A percentile compares a stretch with the other conserved stretches of the same genome.
Evolutionary conservation across 495 filamentous ascomycete species (phyloP).

Genomic region (Lepidopterella palustris): DNA sequence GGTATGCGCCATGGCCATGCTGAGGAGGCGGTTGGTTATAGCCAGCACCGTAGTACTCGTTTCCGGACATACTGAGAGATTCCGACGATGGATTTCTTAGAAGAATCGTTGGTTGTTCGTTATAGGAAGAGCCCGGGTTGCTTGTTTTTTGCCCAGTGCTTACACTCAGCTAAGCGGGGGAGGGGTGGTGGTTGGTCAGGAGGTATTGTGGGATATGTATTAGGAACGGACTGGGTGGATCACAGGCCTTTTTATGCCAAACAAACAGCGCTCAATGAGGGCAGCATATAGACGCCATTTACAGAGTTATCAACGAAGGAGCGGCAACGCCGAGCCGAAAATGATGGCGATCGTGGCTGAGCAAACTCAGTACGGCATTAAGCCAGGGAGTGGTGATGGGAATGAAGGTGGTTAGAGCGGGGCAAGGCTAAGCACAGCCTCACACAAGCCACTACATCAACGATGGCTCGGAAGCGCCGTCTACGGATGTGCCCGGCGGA

Average conservation of each 20-base stretch:
- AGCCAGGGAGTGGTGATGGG: neutral
- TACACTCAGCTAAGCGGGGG: constrained; percentile 1
- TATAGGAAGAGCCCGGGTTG: neutral
- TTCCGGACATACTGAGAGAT: neutral
- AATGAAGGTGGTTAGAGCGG: neutral
- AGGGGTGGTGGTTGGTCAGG: neutral
- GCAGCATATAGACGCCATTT: neutral
- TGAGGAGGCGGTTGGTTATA: constrained; percentile 14
- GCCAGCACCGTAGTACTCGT: constrained; percentile 4
- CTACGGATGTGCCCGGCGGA: neutral
- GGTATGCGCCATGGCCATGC: constrained; percentile 10
- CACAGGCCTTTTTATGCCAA: constrained; percentile 4
- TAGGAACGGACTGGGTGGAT: neutral
- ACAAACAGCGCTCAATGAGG: neutral
- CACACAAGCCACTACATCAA: neutral
- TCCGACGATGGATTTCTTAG: neutral
- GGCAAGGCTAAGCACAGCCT: neutral
- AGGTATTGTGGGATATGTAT: neutral
- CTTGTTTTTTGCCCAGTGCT: neutral
- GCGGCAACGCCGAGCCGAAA: neutral
- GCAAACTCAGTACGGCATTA: neutral
- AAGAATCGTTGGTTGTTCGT: neutral
- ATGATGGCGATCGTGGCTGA: neutral
- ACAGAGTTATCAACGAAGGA: neutral
- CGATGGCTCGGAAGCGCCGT: too few species aligned